Percentiles rank a stretch among this genome's conserved stretches.
phyloP scores from a whole-genome alignment of 108 stramenopile genomes.

The Bacterosira constricta region DNA sequence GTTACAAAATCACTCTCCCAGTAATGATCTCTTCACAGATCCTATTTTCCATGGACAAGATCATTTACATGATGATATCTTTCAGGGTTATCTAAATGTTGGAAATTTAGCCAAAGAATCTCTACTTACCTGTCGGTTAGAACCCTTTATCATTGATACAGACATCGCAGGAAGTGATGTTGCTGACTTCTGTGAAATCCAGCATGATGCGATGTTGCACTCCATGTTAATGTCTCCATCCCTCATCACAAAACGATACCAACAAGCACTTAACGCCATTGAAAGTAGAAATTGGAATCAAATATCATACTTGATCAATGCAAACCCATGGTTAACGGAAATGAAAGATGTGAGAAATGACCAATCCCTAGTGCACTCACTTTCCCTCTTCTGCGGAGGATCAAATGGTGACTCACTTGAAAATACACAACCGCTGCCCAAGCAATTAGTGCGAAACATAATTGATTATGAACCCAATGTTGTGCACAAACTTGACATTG shows the following conservation, averaged over 20 bases:
- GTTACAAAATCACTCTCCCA: no score
- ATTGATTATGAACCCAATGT: constrained; percentile 69
- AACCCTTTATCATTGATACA: constrained; percentile 73
- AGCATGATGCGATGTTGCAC: constrained; percentile 20
- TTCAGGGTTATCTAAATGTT: constrained; percentile 27
- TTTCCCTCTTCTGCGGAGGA: constrained; percentile 73
- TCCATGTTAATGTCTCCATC: constrained; percentile 80
- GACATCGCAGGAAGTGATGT: constrained; percentile 64
- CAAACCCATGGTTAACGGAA: constrained; percentile 86
- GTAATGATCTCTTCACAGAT: no score
- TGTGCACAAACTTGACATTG: constrained; percentile 81
- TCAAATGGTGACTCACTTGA: constrained; percentile 21
- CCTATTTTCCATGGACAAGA: no score
- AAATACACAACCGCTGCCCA: constrained; percentile 35
- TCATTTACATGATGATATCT: background rate
- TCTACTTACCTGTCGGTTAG: constrained; percentile 2
- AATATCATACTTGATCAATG: constrained; percentile 71
- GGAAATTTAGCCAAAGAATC: constrained; percentile 35
- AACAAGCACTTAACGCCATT: constrained; percentile 82
- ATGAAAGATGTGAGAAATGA: constrained; percentile 86
- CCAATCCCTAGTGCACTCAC: constrained; percentile 79
- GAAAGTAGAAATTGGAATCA: constrained; percentile 81
- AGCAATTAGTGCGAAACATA: constrained; percentile 57
- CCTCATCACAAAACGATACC: constrained; percentile 73
- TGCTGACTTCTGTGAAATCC: constrained; percentile 31